Evolutionary conservation across 768 basidiomycete species (phyloP).

Genomic region (Solioccasus polychromus): DNA sequence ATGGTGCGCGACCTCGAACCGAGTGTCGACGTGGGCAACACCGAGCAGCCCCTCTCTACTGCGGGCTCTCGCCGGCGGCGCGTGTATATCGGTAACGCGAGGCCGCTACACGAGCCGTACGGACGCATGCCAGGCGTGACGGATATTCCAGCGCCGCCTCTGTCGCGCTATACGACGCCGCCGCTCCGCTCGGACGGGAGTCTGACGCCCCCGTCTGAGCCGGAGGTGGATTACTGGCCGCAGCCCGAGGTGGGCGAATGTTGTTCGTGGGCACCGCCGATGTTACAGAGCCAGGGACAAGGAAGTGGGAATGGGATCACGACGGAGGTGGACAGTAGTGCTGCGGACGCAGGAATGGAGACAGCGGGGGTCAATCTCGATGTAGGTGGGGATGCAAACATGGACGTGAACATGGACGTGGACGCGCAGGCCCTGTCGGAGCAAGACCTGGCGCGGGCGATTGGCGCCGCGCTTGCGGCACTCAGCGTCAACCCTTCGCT

Average conservation of each 20-base stretch:
- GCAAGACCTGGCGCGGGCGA: slow-evolving; percentile 22
- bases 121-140: slow-evolving; percentile 14
- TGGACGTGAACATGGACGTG: too few relatives aligned
- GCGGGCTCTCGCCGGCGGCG: slow-evolving; percentile 7
- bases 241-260: slow-evolving; percentile 32
- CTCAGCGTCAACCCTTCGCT: not conserved
- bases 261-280: slow-evolving; percentile 29
- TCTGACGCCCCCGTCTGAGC: slow-evolving; percentile 8
- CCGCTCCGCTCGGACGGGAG: slow-evolving; percentile 11
- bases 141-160: not conserved
- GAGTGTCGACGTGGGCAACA: slow-evolving; percentile 1
- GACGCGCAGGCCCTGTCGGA: slow-evolving; percentile 18
- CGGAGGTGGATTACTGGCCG: slow-evolving; percentile 23
- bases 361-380: too few relatives aligned
- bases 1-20: slow-evolving; percentile 22
- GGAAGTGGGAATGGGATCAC: not conserved
- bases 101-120: slow-evolving; percentile 19
- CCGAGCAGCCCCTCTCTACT: not conserved
- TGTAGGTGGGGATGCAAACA: not conserved
- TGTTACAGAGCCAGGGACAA: too few relatives aligned
- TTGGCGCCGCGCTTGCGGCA: slow-evolving; percentile 20
- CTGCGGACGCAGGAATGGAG: too few relatives aligned
- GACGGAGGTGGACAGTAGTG: not conserved
- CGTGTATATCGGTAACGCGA: slow-evolving; percentile 20
- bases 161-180: slow-evolving; percentile 13